These are phyloP conservation scores for Pezicula rhizophila DNA, from an alignment of 2,329 filamentous ascomycete genomes.

Conservation along the genomic window DNA sequence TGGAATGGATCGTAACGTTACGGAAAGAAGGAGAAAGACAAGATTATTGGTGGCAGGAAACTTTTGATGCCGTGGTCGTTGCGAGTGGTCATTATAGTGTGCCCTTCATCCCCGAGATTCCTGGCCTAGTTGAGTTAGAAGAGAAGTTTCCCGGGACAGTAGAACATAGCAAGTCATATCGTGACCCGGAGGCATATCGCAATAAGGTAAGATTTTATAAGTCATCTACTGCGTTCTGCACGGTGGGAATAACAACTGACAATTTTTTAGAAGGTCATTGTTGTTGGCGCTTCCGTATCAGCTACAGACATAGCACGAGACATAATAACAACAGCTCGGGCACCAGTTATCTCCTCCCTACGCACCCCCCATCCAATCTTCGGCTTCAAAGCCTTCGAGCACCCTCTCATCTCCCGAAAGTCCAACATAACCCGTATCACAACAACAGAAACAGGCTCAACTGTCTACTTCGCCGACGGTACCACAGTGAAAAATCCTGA, in stretches of 20 bases:
- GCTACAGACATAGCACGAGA: conserved; percentile 55
- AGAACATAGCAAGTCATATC: conserved; percentile 66
- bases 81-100: conserved; percentile 62
- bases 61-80: conserved; percentile 59
- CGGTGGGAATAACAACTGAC: neutral
- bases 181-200: conserved; percentile 50
- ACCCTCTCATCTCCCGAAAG: conserved; percentile 39
- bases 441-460: conserved; percentile 23
- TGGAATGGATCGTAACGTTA: conserved; percentile 46
- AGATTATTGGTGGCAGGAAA: conserved; percentile 56
- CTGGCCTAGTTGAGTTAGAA: conserved; percentile 52
- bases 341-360: conserved; percentile 45
- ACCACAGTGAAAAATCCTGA: conserved; percentile 46
- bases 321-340: conserved; percentile 36
- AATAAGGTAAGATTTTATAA: neutral
- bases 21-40: conserved; percentile 31
- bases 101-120: conserved; percentile 53
- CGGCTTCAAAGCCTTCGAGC: conserved; percentile 48
- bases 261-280: conserved; percentile 33
- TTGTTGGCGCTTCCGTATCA: conserved; percentile 58
- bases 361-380: conserved; percentile 45
- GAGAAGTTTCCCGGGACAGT: conserved; percentile 42
- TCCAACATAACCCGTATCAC: conserved; percentile 39
- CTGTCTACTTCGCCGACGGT: conserved; percentile 50
- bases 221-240: neutral